Percentiles rank a stretch among this genome's conserved stretches.
These are phyloP conservation scores for Spathaspora passalidarum DNA, from an alignment of 805 yeast genomes.

Conservation along the genomic window DNA sequence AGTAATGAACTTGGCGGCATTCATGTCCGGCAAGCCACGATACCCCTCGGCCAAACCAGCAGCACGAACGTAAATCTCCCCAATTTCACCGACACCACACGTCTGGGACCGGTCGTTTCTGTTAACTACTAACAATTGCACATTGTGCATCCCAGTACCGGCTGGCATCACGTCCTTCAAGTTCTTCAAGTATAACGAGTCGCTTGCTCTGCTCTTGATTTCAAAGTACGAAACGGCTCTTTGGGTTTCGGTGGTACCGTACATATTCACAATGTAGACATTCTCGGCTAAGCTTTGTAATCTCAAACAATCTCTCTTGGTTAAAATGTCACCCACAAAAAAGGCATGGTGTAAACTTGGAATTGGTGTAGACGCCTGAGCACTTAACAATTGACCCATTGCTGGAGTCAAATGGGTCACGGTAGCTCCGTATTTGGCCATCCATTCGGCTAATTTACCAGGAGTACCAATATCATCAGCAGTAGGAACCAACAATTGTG, in stretches of 20 bases:
- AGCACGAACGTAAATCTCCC: slow-evolving; percentile 97
- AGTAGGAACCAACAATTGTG: slow-evolving; percentile 88
- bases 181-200: slow-evolving; percentile 70
- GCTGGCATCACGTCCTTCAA: slow-evolving; percentile 98
- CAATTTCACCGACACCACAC: slow-evolving; percentile 98
- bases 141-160: slow-evolving; percentile 95
- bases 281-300: slow-evolving; percentile 90
- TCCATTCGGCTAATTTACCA: slow-evolving; percentile 96
- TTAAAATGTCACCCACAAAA: slow-evolving; percentile 95
- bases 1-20: slow-evolving; percentile 79
- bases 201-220: slow-evolving; percentile 68
- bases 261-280: slow-evolving; percentile 92
- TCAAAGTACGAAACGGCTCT: slow-evolving; percentile 95
- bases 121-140: slow-evolving; percentile 90
- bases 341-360: slow-evolving; percentile 91
- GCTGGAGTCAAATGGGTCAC: slow-evolving; percentile 99
- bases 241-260: slow-evolving; percentile 99
- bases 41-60: slow-evolving; percentile 98
- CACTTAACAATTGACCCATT: slow-evolving; percentile 96
- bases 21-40: slow-evolving; percentile 85
- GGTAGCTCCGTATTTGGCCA: slow-evolving; percentile 84
- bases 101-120: slow-evolving; percentile 83
- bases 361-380: slow-evolving; percentile 88
- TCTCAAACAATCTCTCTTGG: slow-evolving; percentile 94
- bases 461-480: slow-evolving; percentile 99